Base-by-base conservation (phyloP, 2,329 filamentous ascomycete species). In the Colletotrichum phormii region DNA sequence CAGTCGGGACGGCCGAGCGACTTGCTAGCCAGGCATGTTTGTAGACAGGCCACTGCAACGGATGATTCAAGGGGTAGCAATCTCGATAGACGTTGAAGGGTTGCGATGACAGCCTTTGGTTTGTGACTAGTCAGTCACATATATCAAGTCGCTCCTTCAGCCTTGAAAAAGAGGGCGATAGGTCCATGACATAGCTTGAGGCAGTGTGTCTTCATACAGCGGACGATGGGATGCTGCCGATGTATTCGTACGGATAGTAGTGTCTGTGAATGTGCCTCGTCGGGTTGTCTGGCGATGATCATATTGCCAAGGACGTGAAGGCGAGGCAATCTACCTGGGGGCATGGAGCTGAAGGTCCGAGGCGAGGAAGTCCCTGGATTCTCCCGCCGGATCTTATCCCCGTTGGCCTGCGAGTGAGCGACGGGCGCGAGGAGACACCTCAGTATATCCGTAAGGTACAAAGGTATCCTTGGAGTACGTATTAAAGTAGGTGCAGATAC, bases 301-400 rank as follows among this genome's bases (percentile, higher is more conserved):
- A 69, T 68, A n/a, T 64, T 59, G 65, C 65, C 62, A 60, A 72
- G 49, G 53, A 26, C 31, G 59, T 46, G 57, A 22, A 60, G 51
- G 67, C 33, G 59, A 64, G 33, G 53, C 53, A 69, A 69, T 72
- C 65, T 69, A 59, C 33, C 12, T 64, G 70, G 70, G 53, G 61
- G 11, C 53, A 37, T 53, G 61, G 6, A 37, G 61, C 35, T 57
- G 54, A 22, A 55, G 26, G 64, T 59, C 26, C 46, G 22, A 49
- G n/a, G 53, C 22, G 42, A 24, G 15, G 58, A 31, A 26, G 11
- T 26, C 51, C 49, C 62, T 24, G 59, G 22, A n/a, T 33, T 37
- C 24, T 63, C 15, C n/a, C 42, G 22, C 29, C 61, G 29, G 61
- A 35, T 24, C 29, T 53, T 11, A 18, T 29, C 26, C 26, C 42